Evolutionary conservation across 1,284 basidiomycete species (phyloP).

Genomic region (Tilletia walkeri): DNA sequence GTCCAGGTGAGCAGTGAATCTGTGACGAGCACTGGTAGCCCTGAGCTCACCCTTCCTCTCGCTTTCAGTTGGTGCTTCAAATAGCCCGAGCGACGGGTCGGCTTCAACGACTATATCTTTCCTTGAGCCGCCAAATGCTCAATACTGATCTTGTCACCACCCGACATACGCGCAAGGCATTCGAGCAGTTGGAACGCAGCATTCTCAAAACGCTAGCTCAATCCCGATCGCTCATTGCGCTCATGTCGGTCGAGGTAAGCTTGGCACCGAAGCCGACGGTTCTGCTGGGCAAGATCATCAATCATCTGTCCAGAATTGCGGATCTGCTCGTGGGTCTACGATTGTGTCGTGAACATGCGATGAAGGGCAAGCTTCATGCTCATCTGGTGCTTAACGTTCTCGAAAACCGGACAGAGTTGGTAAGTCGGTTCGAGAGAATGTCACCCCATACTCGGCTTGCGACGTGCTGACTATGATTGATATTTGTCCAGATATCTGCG

Average conservation of each 20-base stretch:
- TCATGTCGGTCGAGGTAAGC: conserved; percentile 56
- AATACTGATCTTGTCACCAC: conserved; percentile 29
- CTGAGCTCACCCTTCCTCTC: background rate
- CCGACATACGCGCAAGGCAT: conserved; percentile 29
- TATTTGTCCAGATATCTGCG: conserved; percentile 41
- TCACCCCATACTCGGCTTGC: background rate
- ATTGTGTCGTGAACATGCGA: conserved; percentile 54
- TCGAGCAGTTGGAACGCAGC: conserved; percentile 43
- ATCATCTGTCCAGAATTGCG: conserved; percentile 55
- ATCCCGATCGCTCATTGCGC: conserved; percentile 54
- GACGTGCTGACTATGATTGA: background rate
- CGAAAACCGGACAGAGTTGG: conserved; percentile 58
- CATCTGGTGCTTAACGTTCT: conserved; percentile 59
- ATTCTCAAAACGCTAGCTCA: conserved; percentile 52
- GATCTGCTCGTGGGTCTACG: conserved; percentile 57
- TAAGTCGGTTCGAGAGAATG: background rate
- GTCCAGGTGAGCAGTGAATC: conserved; percentile 22
- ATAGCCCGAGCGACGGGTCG: conserved; percentile 32
- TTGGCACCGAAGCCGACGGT: conserved; percentile 59
- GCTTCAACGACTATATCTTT: conserved; percentile 44
- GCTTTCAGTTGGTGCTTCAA: conserved; percentile 27
- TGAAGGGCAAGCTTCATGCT: conserved; percentile 48
- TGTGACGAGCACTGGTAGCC: background rate
- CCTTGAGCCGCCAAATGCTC: conserved; percentile 46
- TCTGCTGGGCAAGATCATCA: conserved; percentile 57